phyloP scores from a whole-genome alignment of 2,329 filamentous ascomycete species.

The Davidsoniella eucalypti region DNA sequence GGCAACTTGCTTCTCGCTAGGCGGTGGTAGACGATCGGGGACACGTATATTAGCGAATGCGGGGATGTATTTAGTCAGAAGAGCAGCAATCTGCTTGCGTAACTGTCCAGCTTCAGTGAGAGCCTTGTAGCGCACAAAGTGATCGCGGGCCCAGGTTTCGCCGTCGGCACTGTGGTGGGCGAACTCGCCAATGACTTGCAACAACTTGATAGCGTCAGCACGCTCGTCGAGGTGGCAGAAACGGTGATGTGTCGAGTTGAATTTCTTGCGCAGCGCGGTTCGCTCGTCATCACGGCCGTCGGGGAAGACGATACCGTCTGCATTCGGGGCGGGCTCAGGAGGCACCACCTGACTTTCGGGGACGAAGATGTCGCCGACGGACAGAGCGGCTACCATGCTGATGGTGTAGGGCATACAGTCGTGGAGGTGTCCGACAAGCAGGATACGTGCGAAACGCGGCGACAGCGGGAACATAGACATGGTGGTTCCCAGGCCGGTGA shows the following conservation, averaged over 20 bases:
- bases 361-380: constrained; percentile 75
- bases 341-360: constrained; percentile 60
- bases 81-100: constrained; percentile 63
- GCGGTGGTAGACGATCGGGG: constrained; percentile 39
- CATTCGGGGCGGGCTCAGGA: constrained; percentile 28
- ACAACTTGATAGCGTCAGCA: constrained; percentile 77
- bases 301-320: constrained; percentile 43
- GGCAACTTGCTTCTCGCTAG: constrained; percentile 52
- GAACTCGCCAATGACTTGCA: constrained; percentile 79
- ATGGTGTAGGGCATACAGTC: constrained; percentile 74
- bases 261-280: constrained; percentile 43
- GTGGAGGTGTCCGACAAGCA: constrained; percentile 73
- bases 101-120: constrained; percentile 77
- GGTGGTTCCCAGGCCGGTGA: constrained; percentile 64
- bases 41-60: constrained; percentile 41
- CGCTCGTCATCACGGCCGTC: constrained; percentile 54
- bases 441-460: constrained; percentile 78
- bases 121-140: constrained; percentile 76
- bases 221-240: constrained; percentile 69
- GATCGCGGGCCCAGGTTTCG: constrained; percentile 60
- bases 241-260: constrained; percentile 56
- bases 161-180: constrained; percentile 44
- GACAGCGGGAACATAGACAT: constrained; percentile 82
- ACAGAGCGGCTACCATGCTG: constrained; percentile 73
- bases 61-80: constrained; percentile 42